Percentiles rank a stretch among this genome's conserved stretches.
Evolutionary conservation across 2,329 filamentous ascomycete species (phyloP).

Genomic region (Tolypocladium amazonense): DNA sequence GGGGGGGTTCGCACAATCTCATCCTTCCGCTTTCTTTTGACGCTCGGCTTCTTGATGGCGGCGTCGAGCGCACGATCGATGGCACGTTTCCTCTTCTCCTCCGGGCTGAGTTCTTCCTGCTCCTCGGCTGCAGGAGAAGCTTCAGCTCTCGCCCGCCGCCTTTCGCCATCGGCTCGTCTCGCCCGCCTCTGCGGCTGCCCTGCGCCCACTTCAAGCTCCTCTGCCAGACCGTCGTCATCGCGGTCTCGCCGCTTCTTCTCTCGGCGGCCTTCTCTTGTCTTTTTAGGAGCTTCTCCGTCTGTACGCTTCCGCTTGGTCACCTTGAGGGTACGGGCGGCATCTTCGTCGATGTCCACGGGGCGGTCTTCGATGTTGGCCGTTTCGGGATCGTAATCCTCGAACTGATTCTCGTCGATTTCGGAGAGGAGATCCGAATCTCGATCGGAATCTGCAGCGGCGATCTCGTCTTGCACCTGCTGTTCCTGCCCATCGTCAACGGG

Average conservation of each 20-base stretch:
- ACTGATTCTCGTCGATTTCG: slow-evolving; percentile 60
- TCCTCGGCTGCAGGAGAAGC: slow-evolving; percentile 50
- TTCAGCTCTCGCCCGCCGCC: slow-evolving; percentile 33
- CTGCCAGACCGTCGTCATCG: slow-evolving; percentile 36
- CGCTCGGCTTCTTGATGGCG: slow-evolving; percentile 68
- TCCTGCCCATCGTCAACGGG: slow-evolving; percentile 31
- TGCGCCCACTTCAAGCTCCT: slow-evolving; percentile 33
- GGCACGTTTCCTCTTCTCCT: slow-evolving; percentile 73
- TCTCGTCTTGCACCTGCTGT: slow-evolving; percentile 28
- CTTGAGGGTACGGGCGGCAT: slow-evolving; percentile 52
- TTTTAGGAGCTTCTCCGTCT: slow-evolving; percentile 55
- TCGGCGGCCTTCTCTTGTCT: slow-evolving; percentile 62
- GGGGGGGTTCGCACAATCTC: slow-evolving; percentile 58
- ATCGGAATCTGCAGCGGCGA: slow-evolving; percentile 35
- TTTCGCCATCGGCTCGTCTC: slow-evolving; percentile 35
- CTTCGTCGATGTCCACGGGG: slow-evolving; percentile 57
- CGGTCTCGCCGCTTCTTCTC: slow-evolving; percentile 51
- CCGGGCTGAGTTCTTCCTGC: slow-evolving; percentile 71
- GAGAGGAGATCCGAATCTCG: slow-evolving; percentile 50
- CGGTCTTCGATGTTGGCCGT: slow-evolving; percentile 53
- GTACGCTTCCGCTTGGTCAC: slow-evolving; percentile 55
- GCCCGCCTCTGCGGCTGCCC: slow-evolving; percentile 36
- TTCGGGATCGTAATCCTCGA: slow-evolving; percentile 58
- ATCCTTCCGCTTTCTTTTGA: slow-evolving; percentile 69
- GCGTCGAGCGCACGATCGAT: slow-evolving; percentile 83